Evolutionary conservation across 2,329 filamentous ascomycete species (phyloP), one percentile per base, ranked within the genome.

Genomic region (Phoma sp.): DNA sequence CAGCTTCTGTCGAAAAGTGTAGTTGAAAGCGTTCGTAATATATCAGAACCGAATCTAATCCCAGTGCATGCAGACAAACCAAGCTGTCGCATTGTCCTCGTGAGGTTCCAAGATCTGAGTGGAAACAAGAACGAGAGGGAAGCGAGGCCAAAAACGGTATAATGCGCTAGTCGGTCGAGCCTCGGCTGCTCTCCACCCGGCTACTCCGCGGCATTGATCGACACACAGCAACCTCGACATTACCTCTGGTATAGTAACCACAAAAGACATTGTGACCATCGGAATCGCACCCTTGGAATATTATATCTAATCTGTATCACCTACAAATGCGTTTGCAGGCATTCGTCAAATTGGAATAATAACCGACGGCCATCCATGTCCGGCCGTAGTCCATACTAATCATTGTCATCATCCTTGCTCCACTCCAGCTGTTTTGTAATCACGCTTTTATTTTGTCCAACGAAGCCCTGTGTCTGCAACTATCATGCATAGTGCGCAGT

Each of bases 401-500:
- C 48, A 62, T 45, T 43, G 37, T 55, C 56, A 47, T 50, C 50
- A 58, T 48, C 51, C 60, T 57, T 53, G 57, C 30, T 39, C 29
- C 26, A 26, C 21, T 26, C 36, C 36, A 30, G 10, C 29, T 68
- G 66, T 69, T 69, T 69, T 68, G 67, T 69, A 68, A 69, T 69
- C 67, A 68, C 21, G 30, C 14, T 29, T 38, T 50, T 32, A 38
- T 33, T 47, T 47, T 50, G 30, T 34, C 20, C 7, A 15, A 26
- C 32, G 3, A 30, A 30, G 11, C 29, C 34, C 21, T n/a, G 14
- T 15, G 14, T 36, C 7, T 34, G 12, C 15, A 42, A 18, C 30
- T 34, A 15, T 18, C 21, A 29, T 53, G 29, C n/a, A 26, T 23
- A 34, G 42, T 32, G 30, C 56, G 42, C 17, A 60, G 57, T 53